A percentile compares a stretch with the other conserved stretches of the same genome.
phyloP scores from a whole-genome alignment of 1,284 basidiomycete genomes.

The Athelia psychrophila region DNA sequence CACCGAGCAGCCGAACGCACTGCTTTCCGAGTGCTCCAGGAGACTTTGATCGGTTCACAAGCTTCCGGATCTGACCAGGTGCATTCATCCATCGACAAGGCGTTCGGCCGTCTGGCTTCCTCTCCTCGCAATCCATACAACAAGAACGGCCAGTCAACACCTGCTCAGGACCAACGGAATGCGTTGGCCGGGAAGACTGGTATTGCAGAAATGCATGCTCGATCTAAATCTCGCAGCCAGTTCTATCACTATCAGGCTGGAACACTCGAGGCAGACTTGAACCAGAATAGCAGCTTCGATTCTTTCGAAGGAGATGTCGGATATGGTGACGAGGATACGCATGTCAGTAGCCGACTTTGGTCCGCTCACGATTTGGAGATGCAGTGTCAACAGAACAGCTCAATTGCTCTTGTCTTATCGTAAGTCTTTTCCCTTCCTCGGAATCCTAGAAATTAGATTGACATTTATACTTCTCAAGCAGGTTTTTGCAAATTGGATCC shows the following conservation, averaged over 20 bases:
- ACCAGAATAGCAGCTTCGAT: slow-evolving; percentile 24
- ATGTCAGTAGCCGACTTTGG: slow-evolving; percentile 52
- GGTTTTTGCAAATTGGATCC: slow-evolving; percentile 42
- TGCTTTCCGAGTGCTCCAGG: slow-evolving; percentile 80
- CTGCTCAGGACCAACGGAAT: slow-evolving; percentile 15
- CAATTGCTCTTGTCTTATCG: slow-evolving; percentile 58
- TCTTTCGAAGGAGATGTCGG: slow-evolving; percentile 33
- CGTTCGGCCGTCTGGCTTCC: slow-evolving; percentile 25
- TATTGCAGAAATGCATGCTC: slow-evolving; percentile 36
- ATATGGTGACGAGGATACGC: slow-evolving; percentile 27
- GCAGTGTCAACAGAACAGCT: slow-evolving; percentile 71
- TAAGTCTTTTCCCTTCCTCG: background rate
- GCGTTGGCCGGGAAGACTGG: slow-evolving; percentile 7
- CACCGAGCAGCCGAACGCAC: slow-evolving; percentile 66
- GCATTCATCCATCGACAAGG: slow-evolving; percentile 18
- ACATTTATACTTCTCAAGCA: background rate
- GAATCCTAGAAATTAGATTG: background rate
- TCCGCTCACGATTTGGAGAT: slow-evolving; percentile 64
- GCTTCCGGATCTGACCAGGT: slow-evolving; percentile 20
- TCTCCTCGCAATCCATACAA: slow-evolving; percentile 7
- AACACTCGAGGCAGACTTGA: slow-evolving; percentile 53
- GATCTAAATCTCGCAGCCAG: slow-evolving; percentile 70
- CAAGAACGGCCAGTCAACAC: slow-evolving; percentile 22
- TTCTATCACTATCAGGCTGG: slow-evolving; percentile 61
- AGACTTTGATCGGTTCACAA: slow-evolving; percentile 63